These are phyloP conservation scores for Diplodia scrobiculata DNA, from an alignment of 2,329 filamentous ascomycete genomes.

Conservation along the genomic window DNA sequence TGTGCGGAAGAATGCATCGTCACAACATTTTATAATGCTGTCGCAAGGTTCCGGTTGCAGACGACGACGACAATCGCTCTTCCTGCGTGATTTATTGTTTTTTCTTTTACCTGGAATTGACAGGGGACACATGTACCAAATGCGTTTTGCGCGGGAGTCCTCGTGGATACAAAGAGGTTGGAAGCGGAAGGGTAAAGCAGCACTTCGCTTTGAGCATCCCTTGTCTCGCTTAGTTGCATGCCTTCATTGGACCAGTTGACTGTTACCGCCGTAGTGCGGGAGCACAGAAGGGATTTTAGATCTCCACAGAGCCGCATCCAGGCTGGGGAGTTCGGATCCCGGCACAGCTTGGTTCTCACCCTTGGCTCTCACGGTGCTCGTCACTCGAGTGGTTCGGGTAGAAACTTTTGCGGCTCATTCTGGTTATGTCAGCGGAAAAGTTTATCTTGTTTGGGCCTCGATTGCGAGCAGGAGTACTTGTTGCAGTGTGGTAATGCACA, in stretches of 20 bases:
- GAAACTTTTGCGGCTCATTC: neutral
- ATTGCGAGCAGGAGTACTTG: neutral
- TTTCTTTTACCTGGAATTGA: neutral
- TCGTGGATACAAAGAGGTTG: neutral
- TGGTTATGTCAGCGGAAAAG: neutral
- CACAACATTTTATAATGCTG: neutral
- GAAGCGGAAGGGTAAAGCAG: neutral
- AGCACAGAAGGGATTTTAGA: neutral
- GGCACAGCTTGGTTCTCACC: neutral
- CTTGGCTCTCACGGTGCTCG: neutral
- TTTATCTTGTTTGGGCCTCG: neutral
- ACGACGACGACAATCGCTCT: neutral
- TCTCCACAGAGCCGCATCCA: neutral
- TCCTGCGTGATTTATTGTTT: neutral
- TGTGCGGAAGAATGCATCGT: slow-evolving; percentile 8
- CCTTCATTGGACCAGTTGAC: neutral
- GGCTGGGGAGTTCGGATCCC: neutral
- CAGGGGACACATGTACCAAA: neutral
- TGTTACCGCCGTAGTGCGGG: neutral
- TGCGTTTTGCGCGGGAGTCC: neutral
- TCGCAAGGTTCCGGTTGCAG: slow-evolving; percentile 10
- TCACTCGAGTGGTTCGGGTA: neutral
- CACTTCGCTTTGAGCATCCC: neutral
- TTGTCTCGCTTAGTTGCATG: slow-evolving; percentile 6
- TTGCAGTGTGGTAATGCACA: too few species aligned